Evolutionary conservation across 1,139 yeast genomes (phyloP).

Genomic region (Magnusiomyces magnusii): DNA sequence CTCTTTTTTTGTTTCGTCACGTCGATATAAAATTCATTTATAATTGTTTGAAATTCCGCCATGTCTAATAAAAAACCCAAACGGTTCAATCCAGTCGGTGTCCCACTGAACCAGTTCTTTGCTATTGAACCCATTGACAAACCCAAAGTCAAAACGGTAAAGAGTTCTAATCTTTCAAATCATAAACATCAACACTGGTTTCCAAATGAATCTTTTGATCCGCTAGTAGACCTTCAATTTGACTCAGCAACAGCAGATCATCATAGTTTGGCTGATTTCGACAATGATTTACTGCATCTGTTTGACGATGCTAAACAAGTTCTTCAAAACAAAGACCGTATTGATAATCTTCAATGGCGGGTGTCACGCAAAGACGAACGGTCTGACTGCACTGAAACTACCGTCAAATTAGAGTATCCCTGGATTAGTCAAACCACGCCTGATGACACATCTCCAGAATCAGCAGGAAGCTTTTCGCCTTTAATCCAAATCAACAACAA

Average conservation of each 20-base stretch:
- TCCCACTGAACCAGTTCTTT: constrained; percentile 2
- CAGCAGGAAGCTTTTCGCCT: constrained; percentile 5
- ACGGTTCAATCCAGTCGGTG: constrained; percentile 4
- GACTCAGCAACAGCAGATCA: neutral
- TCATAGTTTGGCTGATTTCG: neutral
- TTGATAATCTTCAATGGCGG: constrained; percentile 21
- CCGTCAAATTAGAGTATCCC: neutral
- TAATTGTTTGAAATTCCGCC: neutral
- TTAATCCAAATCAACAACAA: neutral
- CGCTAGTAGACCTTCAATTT: neutral
- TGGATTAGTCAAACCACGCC: constrained; percentile 9
- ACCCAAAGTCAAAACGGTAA: neutral
- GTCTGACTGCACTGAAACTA: neutral
- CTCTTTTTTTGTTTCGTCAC: no score
- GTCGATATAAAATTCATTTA: neutral
- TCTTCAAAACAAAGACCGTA: constrained; percentile 20
- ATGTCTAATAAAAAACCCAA: neutral
- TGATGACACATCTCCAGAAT: constrained; percentile 9
- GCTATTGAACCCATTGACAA: neutral
- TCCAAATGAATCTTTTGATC: neutral
- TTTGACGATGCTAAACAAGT: constrained; percentile 22
- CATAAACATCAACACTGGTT: neutral
- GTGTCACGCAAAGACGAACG: neutral
- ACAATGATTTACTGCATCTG: neutral
- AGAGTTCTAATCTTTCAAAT: no score